Evolutionary conservation across 2,329 filamentous ascomycete genomes (phyloP).

Genomic region (Paecilomyces niveus): DNA sequence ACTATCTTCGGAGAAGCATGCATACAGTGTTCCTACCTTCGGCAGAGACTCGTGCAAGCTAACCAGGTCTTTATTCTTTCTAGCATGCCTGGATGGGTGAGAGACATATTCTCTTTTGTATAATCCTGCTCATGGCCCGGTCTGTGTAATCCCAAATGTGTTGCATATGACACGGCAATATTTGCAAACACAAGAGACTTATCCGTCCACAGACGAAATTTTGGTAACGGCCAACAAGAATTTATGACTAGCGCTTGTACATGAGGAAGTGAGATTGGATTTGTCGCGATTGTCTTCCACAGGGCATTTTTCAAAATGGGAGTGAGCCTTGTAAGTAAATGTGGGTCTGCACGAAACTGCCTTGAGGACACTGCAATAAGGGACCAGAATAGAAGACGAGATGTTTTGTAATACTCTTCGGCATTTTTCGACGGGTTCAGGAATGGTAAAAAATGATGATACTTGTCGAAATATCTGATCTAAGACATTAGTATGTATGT

Average conservation of each 20-base stretch:
- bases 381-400: constrained; percentile 1
- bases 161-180: constrained; percentile 1
- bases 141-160: constrained; percentile 2
- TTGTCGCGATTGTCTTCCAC: background rate
- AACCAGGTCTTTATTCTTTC: background rate
- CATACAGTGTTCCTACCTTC: background rate
- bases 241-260: constrained; percentile 1
- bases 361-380: constrained; percentile 1
- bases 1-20: background rate
- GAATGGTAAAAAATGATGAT: constrained; percentile 1
- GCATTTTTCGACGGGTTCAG: background rate
- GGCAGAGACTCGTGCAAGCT: background rate
- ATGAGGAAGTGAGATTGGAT: background rate
- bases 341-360: background rate
- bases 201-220: constrained; percentile 2
- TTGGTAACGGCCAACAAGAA: constrained; percentile 1
- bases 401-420: background rate
- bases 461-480: constrained; percentile 1
- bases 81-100: background rate
- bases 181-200: background rate
- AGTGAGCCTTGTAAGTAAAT: background rate
- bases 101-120: background rate
- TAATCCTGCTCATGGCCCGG: constrained; percentile 3
- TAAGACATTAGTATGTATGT: background rate
- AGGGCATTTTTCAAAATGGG: background rate